Evolutionary conservation across 345 rosid genomes (phyloP).

Genomic region (Gossypium anomalum): DNA sequence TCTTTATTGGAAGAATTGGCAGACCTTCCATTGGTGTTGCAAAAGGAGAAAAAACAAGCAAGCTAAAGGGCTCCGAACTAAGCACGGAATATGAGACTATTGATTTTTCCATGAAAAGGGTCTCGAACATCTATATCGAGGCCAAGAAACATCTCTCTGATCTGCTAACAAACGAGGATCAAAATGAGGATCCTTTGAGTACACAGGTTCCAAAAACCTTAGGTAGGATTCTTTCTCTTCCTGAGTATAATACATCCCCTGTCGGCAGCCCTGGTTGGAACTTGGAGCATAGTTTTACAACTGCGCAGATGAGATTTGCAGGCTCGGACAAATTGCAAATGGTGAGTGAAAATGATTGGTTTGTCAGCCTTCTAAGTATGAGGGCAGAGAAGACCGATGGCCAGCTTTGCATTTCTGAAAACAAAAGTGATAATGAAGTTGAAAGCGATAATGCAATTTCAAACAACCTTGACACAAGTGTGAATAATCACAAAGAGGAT

Average conservation of each 20-base stretch:
- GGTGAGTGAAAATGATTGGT: slow-evolving; percentile 39
- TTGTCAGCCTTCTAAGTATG: slow-evolving; percentile 28
- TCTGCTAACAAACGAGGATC: slow-evolving; percentile 56
- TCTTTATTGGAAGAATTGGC: slow-evolving; percentile 72
- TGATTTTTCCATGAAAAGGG: slow-evolving; percentile 30
- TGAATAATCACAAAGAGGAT: slow-evolving; percentile 29
- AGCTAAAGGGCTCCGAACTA: slow-evolving; percentile 33
- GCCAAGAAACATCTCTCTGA: slow-evolving; percentile 92
- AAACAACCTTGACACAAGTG: slow-evolving; percentile 23
- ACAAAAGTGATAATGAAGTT: slow-evolving; percentile 18
- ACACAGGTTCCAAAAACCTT: slow-evolving; percentile 50
- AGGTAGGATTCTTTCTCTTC: slow-evolving; percentile 75
- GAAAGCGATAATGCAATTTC: slow-evolving; percentile 23
- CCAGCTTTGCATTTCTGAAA: slow-evolving; percentile 33
- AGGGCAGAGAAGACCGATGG: slow-evolving; percentile 18
- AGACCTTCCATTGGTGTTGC: slow-evolving; percentile 41
- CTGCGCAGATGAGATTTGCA: slow-evolving; percentile 47
- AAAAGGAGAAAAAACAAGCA: slow-evolving; percentile 34
- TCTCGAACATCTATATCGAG: slow-evolving; percentile 69
- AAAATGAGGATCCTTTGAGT: slow-evolving; percentile 37
- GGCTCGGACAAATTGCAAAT: slow-evolving; percentile 33
- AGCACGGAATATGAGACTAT: slow-evolving; percentile 25
- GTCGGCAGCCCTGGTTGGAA: slow-evolving; percentile 63
- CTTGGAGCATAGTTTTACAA: slow-evolving; percentile 37
- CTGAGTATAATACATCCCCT: slow-evolving; percentile 64